These are phyloP conservation scores for Aurantiochytrium sp. DNA, from an alignment of 108 stramenopile genomes.

Conservation along the genomic window DNA sequence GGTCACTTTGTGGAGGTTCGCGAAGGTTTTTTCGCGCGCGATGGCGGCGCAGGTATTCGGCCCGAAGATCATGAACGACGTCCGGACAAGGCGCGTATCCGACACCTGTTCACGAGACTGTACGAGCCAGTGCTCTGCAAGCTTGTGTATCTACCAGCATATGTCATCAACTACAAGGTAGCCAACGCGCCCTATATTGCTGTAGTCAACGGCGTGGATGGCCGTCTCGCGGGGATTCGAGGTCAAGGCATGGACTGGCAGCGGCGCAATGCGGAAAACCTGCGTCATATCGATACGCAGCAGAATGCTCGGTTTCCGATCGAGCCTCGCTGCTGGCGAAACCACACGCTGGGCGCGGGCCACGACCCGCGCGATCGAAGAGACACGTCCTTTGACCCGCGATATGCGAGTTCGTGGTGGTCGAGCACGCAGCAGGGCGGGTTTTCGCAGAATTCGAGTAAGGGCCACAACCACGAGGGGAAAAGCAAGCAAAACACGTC, in stretches of 20 bases:
- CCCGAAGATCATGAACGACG: background rate
- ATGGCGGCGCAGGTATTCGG: background rate
- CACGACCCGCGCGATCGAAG: background rate
- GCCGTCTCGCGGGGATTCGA: background rate
- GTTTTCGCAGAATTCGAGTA: too few relatives aligned
- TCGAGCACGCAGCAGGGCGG: too few relatives aligned
- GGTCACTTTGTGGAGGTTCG: background rate
- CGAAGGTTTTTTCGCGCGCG: background rate
- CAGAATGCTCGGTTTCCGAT: background rate
- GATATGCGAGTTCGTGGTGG: background rate
- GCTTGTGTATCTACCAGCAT: background rate
- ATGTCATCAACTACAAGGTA: background rate
- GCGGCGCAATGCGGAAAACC: background rate
- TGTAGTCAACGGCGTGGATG: background rate
- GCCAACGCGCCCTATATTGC: background rate
- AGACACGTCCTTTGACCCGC: background rate
- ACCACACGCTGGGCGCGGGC: background rate
- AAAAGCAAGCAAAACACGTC: too few relatives aligned
- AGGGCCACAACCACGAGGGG: too few relatives aligned
- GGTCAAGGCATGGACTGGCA: background rate
- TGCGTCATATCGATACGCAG: background rate
- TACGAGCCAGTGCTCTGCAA: background rate
- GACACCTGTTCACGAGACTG: background rate
- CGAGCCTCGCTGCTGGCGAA: background rate
- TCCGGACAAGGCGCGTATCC: background rate